Evolutionary conservation across 768 basidiomycete genomes (phyloP).

Genomic region (Sistotremastrum niveocremeum): DNA sequence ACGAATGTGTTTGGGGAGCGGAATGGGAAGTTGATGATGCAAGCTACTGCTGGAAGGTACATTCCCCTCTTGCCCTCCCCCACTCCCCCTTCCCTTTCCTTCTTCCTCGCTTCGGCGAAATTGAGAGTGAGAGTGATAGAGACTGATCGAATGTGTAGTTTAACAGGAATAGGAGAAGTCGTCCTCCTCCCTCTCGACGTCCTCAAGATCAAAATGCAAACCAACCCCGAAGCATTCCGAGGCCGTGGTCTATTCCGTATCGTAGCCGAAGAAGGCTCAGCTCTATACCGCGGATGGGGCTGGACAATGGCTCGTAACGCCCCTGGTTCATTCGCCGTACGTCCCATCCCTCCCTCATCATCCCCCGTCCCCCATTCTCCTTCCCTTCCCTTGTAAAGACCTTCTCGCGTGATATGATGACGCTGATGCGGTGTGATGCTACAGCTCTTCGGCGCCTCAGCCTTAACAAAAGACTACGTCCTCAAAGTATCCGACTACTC

Average conservation of each 20-base stretch:
- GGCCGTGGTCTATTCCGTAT: slow-evolving; percentile 85
- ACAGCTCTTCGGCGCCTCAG: slow-evolving; percentile 94
- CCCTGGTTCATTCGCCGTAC: slow-evolving; percentile 85
- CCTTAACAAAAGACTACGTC: slow-evolving; percentile 84
- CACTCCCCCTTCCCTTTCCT: neutral
- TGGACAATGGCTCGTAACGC: slow-evolving; percentile 99
- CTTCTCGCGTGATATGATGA: neutral
- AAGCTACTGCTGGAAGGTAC: slow-evolving; percentile 87
- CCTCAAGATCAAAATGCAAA: slow-evolving; percentile 97
- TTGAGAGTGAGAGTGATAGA: too few species aligned
- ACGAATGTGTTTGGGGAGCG: slow-evolving; percentile 82
- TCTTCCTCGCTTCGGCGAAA: slow-evolving; percentile 2
- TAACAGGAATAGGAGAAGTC: slow-evolving; percentile 88
- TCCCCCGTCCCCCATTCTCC: neutral
- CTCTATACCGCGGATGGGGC: slow-evolving; percentile 94
- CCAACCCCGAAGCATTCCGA: slow-evolving; percentile 95
- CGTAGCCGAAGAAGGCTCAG: slow-evolving; percentile 80
- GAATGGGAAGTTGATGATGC: slow-evolving; percentile 91
- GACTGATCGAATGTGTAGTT: neutral
- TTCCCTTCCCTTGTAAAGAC: too few species aligned
- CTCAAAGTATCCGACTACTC: slow-evolving; percentile 85
- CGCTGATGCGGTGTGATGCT: neutral
- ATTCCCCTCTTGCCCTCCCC: slow-evolving; percentile 8
- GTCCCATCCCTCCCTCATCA: slow-evolving; percentile 15
- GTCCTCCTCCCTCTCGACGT: slow-evolving; percentile 93